Evolutionary conservation across 2,329 filamentous ascomycete species (phyloP).

Genomic region (Endocalyx cinctus): DNA sequence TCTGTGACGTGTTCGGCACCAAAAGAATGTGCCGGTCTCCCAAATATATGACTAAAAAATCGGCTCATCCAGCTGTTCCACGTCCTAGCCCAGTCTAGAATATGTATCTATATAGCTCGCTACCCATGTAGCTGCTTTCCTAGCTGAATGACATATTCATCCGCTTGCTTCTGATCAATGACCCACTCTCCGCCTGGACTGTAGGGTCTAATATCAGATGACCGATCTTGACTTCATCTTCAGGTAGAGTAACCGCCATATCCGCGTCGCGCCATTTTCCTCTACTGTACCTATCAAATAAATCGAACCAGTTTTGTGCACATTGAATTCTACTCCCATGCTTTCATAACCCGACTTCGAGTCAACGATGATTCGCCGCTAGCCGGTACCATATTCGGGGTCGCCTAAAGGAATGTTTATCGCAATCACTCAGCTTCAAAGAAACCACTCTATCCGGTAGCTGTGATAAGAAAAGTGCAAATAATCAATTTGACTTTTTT

Average conservation of each 20-base stretch:
- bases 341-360: constrained; percentile 37
- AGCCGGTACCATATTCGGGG: too few species aligned
- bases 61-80: constrained; percentile 43
- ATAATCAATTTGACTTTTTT: too few species aligned
- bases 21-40: constrained; percentile 39
- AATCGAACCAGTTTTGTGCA: constrained; percentile 35
- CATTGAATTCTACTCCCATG: constrained; percentile 39
- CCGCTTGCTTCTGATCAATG: constrained; percentile 49
- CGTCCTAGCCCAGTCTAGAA: constrained; percentile 34
- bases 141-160: constrained; percentile 50
- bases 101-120: constrained; percentile 43
- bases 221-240: constrained; percentile 50
- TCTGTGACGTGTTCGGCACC: constrained; percentile 39
- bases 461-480: too few species aligned
- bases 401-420: too few species aligned
- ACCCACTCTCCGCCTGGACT: constrained; percentile 43
- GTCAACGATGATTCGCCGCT: constrained; percentile 35
- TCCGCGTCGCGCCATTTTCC: constrained; percentile 14
- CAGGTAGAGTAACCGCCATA: constrained; percentile 34
- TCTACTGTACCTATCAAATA: constrained; percentile 25
- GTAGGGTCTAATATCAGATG: constrained; percentile 47
- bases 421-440: too few species aligned
- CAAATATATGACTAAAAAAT: constrained; percentile 43
- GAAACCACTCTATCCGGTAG: too few species aligned
- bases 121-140: constrained; percentile 52